These are phyloP conservation scores for Lomentospora prolificans DNA, from an alignment of 2,329 filamentous ascomycete species.

Conservation along the genomic window DNA sequence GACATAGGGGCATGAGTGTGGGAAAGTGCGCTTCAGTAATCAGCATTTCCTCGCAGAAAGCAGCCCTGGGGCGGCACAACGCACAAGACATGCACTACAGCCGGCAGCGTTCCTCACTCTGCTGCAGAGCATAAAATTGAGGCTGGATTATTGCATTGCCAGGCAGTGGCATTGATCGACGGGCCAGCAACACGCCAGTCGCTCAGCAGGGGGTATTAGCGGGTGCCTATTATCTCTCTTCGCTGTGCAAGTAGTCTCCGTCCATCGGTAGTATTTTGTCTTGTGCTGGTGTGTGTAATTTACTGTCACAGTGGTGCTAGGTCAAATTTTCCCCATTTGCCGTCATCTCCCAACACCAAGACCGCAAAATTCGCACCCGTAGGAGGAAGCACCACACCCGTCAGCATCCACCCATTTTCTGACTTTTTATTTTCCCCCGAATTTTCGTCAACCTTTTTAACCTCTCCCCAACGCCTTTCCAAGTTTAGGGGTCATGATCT, in stretches of 20 bases:
- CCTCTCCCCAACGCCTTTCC: neutral
- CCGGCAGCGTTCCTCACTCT: neutral
- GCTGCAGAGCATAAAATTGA: neutral
- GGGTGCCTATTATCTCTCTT: too few species aligned
- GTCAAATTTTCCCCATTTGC: neutral
- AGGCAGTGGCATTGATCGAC: neutral
- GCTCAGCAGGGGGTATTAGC: too few species aligned
- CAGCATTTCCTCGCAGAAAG: too few species aligned
- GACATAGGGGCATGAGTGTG: too few species aligned
- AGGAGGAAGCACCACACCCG: neutral
- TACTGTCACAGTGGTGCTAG: neutral
- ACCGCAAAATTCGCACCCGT: neutral
- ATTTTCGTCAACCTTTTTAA: neutral
- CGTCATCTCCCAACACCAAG: neutral
- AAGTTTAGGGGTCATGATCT: conserved; percentile 8
- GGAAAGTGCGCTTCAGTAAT: too few species aligned
- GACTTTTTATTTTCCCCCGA: neutral
- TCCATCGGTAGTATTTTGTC: too few species aligned
- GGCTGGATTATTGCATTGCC: neutral
- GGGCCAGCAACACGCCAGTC: neutral
- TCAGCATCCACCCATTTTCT: neutral
- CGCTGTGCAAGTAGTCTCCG: too few species aligned
- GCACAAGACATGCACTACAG: neutral
- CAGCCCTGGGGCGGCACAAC: too few species aligned
- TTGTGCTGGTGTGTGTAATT: too few species aligned